Conservation (phyloP, 306 rosid genomes). For the Rubus parviflorus region DNA sequence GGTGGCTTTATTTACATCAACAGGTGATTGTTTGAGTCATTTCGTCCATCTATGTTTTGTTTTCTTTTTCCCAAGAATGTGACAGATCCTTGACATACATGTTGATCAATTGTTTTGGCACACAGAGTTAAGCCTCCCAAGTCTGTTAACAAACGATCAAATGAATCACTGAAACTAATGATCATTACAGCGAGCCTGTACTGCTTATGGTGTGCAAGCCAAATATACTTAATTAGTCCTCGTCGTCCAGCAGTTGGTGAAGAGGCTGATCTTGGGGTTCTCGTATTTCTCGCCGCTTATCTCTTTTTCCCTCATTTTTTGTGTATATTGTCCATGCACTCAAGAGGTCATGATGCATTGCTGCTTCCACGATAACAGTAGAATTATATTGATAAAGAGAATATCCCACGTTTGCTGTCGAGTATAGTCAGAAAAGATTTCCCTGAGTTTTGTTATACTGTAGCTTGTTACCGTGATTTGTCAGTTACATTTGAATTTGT, state of each 20-base stretch:
- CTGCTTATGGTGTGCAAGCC: conserved; percentile 78
- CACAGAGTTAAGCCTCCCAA: conserved; percentile 58
- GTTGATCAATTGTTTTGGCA: conserved; percentile 16
- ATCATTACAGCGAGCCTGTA: conserved; percentile 54
- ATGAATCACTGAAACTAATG: conserved; percentile 55
- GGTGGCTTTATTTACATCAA: conserved; percentile 72
- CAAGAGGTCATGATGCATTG: conserved; percentile 44
- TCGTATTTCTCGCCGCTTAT: conserved; percentile 59
- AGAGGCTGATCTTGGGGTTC: conserved; percentile 94
- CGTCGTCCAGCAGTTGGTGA: conserved; percentile 83
- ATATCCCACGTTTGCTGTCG: neutral
- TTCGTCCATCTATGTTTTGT: neutral
- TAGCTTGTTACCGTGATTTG: conserved; percentile 1
- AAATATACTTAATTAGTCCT: conserved; percentile 62
- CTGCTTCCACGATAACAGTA: conserved; percentile 53
- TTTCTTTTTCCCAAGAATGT: conserved; percentile 6
- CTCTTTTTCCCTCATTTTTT: conserved; percentile 66
- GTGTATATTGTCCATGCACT: conserved; percentile 63
- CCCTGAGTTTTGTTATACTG: conserved; percentile 7
- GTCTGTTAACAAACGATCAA: conserved; percentile 47
- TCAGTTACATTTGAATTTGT: neutral
- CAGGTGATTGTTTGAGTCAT: conserved; percentile 43
- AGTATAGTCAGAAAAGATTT: neutral
- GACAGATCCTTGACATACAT: conserved; percentile 20
- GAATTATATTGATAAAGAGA: neutral